phyloP scores from a whole-genome alignment of 108 stramenopile genomes.

The Stephanodiscus triporus region DNA sequence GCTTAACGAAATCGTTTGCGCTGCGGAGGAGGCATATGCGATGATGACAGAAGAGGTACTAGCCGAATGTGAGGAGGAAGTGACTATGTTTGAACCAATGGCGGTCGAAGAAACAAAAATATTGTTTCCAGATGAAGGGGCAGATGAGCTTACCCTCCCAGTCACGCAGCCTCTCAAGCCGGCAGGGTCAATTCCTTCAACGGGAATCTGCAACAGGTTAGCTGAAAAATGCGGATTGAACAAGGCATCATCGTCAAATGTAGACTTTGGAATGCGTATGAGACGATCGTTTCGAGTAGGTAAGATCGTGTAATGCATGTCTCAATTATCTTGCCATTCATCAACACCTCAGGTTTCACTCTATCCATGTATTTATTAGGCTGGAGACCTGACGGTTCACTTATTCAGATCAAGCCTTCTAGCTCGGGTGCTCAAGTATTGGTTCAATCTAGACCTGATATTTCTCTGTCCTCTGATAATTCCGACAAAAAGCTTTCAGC shows the following conservation, averaged over 20 bases:
- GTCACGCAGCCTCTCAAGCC: constrained; percentile 3
- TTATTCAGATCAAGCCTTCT: constrained; percentile 37
- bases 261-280: constrained; percentile 79
- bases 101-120: constrained; percentile 36
- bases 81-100: constrained; percentile 14
- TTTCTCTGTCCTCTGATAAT: constrained; percentile 7
- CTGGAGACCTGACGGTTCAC: constrained; percentile 83
- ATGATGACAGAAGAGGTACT: constrained; percentile 47
- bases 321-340: constrained; percentile 1
- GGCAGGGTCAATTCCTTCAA: background rate
- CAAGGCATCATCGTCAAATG: constrained; percentile 44
- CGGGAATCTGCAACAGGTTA: constrained; percentile 38
- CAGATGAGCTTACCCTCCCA: background rate
- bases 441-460: constrained; percentile 32
- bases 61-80: constrained; percentile 23
- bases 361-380: constrained; percentile 17
- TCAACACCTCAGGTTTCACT: background rate
- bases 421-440: constrained; percentile 17
- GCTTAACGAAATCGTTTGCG: constrained; percentile 31
- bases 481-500: constrained; percentile 1
- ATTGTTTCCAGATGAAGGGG: constrained; percentile 4
- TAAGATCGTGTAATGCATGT: constrained; percentile 19
- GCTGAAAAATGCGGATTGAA: constrained; percentile 37
- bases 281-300: constrained; percentile 80
- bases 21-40: constrained; percentile 45